Evolutionary conservation across 257 asterid species (phyloP).

Genomic region (Solanum lycopersicoides): DNA sequence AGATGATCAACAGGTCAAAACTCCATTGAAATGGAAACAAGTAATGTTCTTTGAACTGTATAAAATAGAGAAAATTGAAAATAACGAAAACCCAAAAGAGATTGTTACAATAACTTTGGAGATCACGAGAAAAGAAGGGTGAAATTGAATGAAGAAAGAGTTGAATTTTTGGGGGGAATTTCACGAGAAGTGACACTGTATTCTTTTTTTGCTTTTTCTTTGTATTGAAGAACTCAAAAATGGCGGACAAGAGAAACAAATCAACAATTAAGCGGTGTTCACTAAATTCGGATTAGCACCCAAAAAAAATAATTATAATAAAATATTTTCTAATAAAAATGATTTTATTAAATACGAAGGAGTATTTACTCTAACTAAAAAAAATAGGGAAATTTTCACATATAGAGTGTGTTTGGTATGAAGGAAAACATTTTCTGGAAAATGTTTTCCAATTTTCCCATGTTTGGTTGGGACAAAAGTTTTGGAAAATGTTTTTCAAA

Average conservation of each 20-base stretch:
- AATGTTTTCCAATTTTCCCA: too few relatives aligned
- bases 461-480: too few relatives aligned
- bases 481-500: too few relatives aligned
- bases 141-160: constrained; percentile 11
- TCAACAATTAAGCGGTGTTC: neutral
- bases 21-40: neutral
- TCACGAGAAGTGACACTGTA: constrained; percentile 12
- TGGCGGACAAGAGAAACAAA: neutral
- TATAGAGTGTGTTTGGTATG: too few relatives aligned
- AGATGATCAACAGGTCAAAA: neutral
- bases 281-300: too few relatives aligned
- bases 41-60: neutral
- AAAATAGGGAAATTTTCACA: too few relatives aligned
- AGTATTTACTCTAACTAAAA: too few relatives aligned
- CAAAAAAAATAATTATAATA: too few relatives aligned
- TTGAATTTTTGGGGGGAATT: neutral
- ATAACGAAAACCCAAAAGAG: neutral
- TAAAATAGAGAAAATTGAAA: neutral
- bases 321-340: too few relatives aligned
- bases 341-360: too few relatives aligned
- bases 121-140: constrained; percentile 13
- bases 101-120: neutral
- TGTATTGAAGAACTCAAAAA: neutral
- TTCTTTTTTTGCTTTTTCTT: neutral
- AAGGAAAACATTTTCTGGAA: too few relatives aligned